These are phyloP conservation scores for Neofusicoccum ribis DNA, from an alignment of 2,329 filamentous ascomycete genomes.

Conservation along the genomic window DNA sequence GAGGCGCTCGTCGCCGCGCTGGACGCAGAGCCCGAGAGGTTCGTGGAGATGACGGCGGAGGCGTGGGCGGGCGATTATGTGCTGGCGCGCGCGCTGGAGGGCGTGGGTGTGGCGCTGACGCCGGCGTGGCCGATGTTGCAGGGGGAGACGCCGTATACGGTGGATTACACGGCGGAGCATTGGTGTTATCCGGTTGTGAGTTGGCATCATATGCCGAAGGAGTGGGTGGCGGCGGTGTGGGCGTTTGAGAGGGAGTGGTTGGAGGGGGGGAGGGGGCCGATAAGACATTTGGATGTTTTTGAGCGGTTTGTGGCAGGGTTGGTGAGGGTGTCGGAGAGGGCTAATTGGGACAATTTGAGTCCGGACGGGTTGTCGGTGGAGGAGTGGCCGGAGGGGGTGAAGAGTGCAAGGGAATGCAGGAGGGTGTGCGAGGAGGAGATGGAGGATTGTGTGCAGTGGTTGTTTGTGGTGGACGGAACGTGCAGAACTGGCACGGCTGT, in stretches of 20 bases:
- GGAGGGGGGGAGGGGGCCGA: constrained; percentile 18
- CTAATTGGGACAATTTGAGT: constrained; percentile 38
- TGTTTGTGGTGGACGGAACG: constrained; percentile 30
- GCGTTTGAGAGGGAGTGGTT: constrained; percentile 43
- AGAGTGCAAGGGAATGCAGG: constrained; percentile 28
- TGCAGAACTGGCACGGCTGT: constrained; percentile 33
- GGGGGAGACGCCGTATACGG: constrained; percentile 44
- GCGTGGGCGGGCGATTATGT: constrained; percentile 44
- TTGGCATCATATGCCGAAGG: constrained; percentile 40
- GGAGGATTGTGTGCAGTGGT: constrained; percentile 36
- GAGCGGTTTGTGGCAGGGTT: constrained; percentile 34
- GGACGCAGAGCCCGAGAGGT: constrained; percentile 22
- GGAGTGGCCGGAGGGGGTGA: constrained; percentile 12
- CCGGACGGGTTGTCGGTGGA: constrained; percentile 27
- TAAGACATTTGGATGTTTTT: constrained; percentile 36
- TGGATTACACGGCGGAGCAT: constrained; percentile 38
- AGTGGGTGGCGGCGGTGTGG: constrained; percentile 41
- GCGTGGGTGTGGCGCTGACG: constrained; percentile 36
- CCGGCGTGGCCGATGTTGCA: constrained; percentile 48
- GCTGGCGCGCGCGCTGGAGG: constrained; percentile 38
- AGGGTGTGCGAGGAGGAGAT: constrained; percentile 35
- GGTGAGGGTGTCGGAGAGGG: constrained; percentile 25
- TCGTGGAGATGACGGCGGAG: constrained; percentile 34
- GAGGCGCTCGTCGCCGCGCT: constrained; percentile 34
- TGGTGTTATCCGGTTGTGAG: constrained; percentile 48